Evolutionary conservation across 1,139 yeast genomes (phyloP), one percentile per base, ranked within the genome.

Genomic region (Magnusiomyces paraingens): DNA sequence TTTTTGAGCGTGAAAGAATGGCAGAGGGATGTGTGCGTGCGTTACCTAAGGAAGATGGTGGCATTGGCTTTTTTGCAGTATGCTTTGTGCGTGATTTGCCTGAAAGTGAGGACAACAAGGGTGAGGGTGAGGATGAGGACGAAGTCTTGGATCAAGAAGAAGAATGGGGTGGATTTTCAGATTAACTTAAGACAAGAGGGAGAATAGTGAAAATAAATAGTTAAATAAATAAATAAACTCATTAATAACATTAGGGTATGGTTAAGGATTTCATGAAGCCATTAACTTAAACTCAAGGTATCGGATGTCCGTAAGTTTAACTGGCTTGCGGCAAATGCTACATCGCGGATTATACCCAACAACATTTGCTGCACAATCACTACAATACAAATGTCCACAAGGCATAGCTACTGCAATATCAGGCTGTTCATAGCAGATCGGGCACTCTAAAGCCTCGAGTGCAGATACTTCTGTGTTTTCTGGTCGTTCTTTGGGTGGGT

Each of bases 51-150:
- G 84, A 80, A 54, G 98, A 93, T 66, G 97, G 98, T 40, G 99
- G 99, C 12, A 93, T 93, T 62, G 99, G 99, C 0, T 93, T 93
- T 66, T 93, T 93, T 71, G 98, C 97, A 0, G 98, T 87, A 1
- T 83, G 88, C 55, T 86, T 86, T 66, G 79, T 82, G 50, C 71
- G 77, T 58, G 60, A 45, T 11, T 6, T 14, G 8, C 32, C 32
- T 8, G 8, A 26, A 26, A 8, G 4, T 5, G 32, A 26, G 8
- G 8, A 26, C 32, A 26, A 26, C 4, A 8, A 26, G 8, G 8
- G 8, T 8, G 8, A 26, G 8, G 32, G 8, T 8, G 32, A 26
- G 8, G 32, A 26, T 26, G 8, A 26, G 8, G 32, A 26, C 8
- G 8, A 5, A 26, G 32, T 5, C 8, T 26, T 26, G 8, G 32